A percentile compares a stretch with the other conserved stretches of the same genome.
phyloP scores from a whole-genome alignment of 345 rosid genomes.

The Anastatica hierochuntica region DNA sequence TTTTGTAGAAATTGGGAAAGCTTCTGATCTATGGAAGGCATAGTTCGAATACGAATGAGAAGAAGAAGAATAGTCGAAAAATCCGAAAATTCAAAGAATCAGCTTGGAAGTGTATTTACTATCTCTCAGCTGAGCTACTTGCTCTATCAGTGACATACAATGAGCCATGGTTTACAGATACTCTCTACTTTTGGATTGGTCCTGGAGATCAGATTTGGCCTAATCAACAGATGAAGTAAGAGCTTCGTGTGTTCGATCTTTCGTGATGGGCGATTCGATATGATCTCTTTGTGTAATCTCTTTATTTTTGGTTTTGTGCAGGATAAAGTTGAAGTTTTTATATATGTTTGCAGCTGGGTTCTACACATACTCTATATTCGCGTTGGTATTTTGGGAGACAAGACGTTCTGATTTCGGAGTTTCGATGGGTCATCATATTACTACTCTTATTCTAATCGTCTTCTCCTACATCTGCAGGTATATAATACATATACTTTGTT shows the following conservation, averaged over 20 bases:
- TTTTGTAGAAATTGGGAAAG: constrained; percentile 49
- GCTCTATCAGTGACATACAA: constrained; percentile 62
- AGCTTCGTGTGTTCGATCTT: neutral
- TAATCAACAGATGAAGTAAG: constrained; percentile 77
- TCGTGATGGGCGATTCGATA: neutral
- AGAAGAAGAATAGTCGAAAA: constrained; percentile 35
- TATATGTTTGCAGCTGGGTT: constrained; percentile 96
- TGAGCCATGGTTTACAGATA: constrained; percentile 84
- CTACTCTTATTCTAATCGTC: constrained; percentile 64
- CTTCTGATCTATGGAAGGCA: constrained; percentile 48
- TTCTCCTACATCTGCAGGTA: constrained; percentile 85
- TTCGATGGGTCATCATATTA: constrained; percentile 95
- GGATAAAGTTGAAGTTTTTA: constrained; percentile 75
- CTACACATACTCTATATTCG: constrained; percentile 91
- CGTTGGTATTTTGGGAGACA: constrained; percentile 96
- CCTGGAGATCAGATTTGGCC: constrained; percentile 97
- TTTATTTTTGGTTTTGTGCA: constrained; percentile 20
- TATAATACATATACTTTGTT: neutral
- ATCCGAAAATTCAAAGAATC: constrained; percentile 87
- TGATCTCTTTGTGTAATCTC: neutral
- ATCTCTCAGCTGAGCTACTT: constrained; percentile 70
- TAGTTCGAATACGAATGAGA: constrained; percentile 23
- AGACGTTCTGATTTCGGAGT: constrained; percentile 98
- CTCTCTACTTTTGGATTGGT: constrained; percentile 82
- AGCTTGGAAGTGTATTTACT: constrained; percentile 89